A percentile compares a stretch with the other conserved stretches of the same genome.
These are phyloP conservation scores for Talaromyces marneffei DNA, from an alignment of 2,329 filamentous ascomycete genomes.

Conservation along the genomic window DNA sequence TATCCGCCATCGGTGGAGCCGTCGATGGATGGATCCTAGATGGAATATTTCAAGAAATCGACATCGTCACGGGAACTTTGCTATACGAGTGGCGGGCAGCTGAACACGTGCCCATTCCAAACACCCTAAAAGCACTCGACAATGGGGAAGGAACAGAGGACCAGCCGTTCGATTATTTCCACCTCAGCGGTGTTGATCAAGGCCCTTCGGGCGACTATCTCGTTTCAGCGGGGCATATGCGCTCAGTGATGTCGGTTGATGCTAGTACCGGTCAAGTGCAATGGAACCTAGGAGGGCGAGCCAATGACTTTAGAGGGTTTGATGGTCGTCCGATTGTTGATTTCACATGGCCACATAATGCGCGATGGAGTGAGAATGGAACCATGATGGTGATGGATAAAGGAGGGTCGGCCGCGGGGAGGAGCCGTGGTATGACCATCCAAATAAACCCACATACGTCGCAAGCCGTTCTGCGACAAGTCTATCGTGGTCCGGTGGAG, in stretches of 20 bases:
- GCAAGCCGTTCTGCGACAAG: not conserved
- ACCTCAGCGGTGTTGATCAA: conserved; percentile 53
- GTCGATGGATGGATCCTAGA: conserved; percentile 38
- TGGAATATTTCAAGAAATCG: conserved; percentile 42
- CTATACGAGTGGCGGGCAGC: conserved; percentile 46
- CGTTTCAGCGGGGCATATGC: conserved; percentile 48
- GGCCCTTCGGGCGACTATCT: conserved; percentile 48
- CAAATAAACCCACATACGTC: not conserved
- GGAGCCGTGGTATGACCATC: conserved; percentile 1
- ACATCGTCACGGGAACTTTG: conserved; percentile 37
- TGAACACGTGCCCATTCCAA: conserved; percentile 35
- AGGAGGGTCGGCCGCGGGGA: not conserved
- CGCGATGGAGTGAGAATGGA: conserved; percentile 19
- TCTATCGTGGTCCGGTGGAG: not conserved
- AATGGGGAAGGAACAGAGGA: conserved; percentile 17
- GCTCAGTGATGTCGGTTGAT: conserved; percentile 45
- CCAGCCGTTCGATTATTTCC: conserved; percentile 49
- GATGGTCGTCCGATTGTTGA: conserved; percentile 1
- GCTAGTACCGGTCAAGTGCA: conserved; percentile 42
- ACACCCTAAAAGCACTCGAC: conserved; percentile 20
- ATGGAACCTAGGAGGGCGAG: conserved; percentile 45
- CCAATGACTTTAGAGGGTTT: conserved; percentile 7
- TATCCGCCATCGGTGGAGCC: conserved; percentile 33
- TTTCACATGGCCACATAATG: conserved; percentile 13
- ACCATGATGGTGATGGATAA: conserved; percentile 39